Evolutionary conservation across 2,329 filamentous ascomycete genomes (phyloP), one percentile per base, ranked within the genome.

Genomic region (Nothophoma quercina): DNA sequence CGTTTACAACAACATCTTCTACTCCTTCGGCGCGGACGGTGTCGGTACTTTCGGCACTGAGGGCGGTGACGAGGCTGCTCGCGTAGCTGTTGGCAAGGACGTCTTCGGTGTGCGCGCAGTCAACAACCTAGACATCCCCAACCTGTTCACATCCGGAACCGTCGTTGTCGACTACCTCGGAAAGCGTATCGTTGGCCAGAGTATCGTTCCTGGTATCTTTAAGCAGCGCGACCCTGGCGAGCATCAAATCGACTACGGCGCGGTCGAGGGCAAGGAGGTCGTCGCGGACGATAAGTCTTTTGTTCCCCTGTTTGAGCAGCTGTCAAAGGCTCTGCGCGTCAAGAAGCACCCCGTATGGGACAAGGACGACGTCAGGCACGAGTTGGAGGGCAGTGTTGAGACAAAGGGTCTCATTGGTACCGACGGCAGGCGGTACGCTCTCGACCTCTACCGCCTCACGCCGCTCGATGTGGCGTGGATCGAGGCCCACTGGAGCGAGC

Each of bases 1-100:
- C 69, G 93, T 99, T 19, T 97, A 98, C 81, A 98, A 98, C 82
- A 99, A 99, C 77, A 92, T 99, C 63, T 99, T 99, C 81, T 99
- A 96, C 81, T 98, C 95, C 0, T 98, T 97, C 65, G 95, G 95
- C 58, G 93, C 95, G 35, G 95, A 99, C 73, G 96, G 95, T 44
- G 95, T 98, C 36, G 93, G 95, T 34, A 99, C 95, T 13, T 99
- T 99, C 75, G 93, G 92, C 9, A 93, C 89, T 3, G 95, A 99
- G 77, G 95, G 95, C 62, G 95, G 95, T 16, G 93, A 99, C 62
- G 95, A 99, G 78, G 95, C 95, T 60, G 95, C 95, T 12, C 87
- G 93, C 53, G 91, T 98, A 51, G 95, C 96, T 21, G 96, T 96
- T 5, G 93, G 93, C 59, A 99, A 99, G 79, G 95, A 99, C 69